Conservation (phyloP, 768 basidiomycete species). For the Lactarius pseudohatsudake region DNA sequence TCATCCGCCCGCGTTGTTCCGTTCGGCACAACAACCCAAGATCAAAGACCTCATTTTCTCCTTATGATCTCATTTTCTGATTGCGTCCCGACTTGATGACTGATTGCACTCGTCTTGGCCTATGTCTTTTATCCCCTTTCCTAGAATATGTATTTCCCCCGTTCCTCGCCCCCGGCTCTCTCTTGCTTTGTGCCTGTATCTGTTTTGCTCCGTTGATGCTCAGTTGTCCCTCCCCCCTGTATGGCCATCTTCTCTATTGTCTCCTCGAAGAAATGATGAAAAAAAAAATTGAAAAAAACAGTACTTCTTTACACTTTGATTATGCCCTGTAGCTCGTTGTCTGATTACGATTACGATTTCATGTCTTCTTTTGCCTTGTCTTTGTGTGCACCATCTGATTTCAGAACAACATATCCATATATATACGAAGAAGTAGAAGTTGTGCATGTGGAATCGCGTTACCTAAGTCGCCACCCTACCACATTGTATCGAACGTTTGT, state of each 20-base stretch:
- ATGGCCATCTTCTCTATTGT: conserved; percentile 4
- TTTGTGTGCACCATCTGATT: not conserved
- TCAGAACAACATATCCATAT: not conserved
- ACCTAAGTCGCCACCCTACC: not conserved
- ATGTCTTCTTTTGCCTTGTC: not conserved
- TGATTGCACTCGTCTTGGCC: not conserved
- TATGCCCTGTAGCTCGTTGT: not conserved
- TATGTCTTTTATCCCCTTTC: not conserved
- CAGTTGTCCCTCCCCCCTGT: not conserved
- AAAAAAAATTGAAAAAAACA: not conserved
- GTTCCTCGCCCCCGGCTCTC: not conserved
- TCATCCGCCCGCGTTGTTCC: not conserved
- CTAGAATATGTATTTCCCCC: not conserved
- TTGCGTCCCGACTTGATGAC: not conserved
- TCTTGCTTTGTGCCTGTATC: not conserved
- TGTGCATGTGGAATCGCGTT: not conserved
- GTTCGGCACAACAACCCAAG: not conserved
- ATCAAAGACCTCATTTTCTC: not conserved
- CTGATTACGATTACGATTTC: not conserved
- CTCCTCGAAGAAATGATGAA: not conserved
- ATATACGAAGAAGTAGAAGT: not conserved
- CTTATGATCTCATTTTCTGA: not conserved
- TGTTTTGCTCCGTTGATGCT: not conserved
- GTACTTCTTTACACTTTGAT: not conserved
- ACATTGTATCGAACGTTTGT: not conserved